Evolutionary conservation across 2,329 filamentous ascomycete genomes (phyloP), one percentile per base, ranked within the genome.

Genomic region (Fusarium illudens): DNA sequence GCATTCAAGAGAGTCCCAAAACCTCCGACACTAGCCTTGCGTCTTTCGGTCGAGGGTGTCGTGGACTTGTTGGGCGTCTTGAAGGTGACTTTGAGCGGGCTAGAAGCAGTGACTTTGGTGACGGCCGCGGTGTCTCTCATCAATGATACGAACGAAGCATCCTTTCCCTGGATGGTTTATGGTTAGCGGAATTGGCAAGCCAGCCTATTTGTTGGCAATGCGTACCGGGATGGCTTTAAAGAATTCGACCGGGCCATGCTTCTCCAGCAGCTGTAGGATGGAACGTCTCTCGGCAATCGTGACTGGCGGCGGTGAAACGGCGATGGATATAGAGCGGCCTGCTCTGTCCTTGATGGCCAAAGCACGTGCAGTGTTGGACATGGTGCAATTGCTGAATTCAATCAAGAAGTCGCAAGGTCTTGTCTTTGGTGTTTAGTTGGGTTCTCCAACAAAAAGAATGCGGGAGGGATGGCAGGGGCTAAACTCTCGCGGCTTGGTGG

Each of bases 211-310:
- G 29, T 25, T 37, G 12, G 29, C n/a, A 36, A 53, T 46, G 13
- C 65, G 30, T 71, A 68, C 64, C 37, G 73, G 68, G 11, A 67
- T 39, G 36, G 58, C 54, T 76, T 82, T 84, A 74, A 89, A 89
- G 33, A 83, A 78, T 37, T 88, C 84, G 44, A 88, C 80, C 3
- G 78, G 75, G 58, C 83, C 84, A 67, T 84, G 78, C 57, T 80
- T 78, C 75, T 86, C 81, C 20, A 89, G 77, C 27, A 83, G 79
- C 42, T 83, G 82, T 32, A 89, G 77, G 19, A 89, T 79, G 8
- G 85, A 85, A 22, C 86, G 84, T 7, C 86, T 83, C 75, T 89
- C 85, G 29, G 81, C 79, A 67, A 89, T 83, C 48, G 67, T 84
- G n/a, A 77, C 71, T 11, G 87, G 86, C 12, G 81, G 71, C 13